Evolutionary conservation across 768 basidiomycete genomes (phyloP), one percentile per base, ranked within the genome.

Genomic region (Lactifluus subvellereus): DNA sequence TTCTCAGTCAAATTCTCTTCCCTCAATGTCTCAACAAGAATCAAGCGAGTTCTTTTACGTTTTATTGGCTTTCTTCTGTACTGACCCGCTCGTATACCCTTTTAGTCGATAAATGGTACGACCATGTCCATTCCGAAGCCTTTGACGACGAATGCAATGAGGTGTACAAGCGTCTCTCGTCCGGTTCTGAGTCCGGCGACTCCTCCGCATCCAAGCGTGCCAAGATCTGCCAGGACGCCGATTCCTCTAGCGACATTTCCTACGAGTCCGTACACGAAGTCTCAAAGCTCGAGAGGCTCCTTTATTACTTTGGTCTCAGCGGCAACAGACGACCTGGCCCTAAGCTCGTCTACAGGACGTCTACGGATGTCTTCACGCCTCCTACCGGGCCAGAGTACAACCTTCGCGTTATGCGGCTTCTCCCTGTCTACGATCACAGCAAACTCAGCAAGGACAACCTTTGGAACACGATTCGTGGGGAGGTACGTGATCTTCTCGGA

Each of bases 401-500:
- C 11, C 22, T 4, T 49, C 48, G 48, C n/a, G 1, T 49, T 16
- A 49, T 49, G 57, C 22, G 0, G 57, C 57, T 57, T 38, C 47
- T 1, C 2, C 22, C 47, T 18, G 57, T 57, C 40, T 35, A 59
- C n/a, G 40, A 59, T n/a, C 51, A 59, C 14, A 4, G 22, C 50
- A 22, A 33, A 53, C 59, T 59, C 10, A 42, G 51, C 40, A 4
- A 52, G 59, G 42, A 52, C 18, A 4, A 45, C 6, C 32, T 53
- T 2, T 53, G 42, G 51, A 30, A 50, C 7, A n/a, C 18, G 7
- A 51, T 59, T 51, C n/a, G 57, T 49, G 4, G 3, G 2, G 11
- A 42, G 58, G 58, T 59, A 33, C 30, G 38, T 59, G 58, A 33
- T 40, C 40, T 22, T 59, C 40, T 59, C 40, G n/a, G 33, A 22